Evolutionary conservation across 345 rosid species (phyloP).

Genomic region (Garcia nutans): DNA sequence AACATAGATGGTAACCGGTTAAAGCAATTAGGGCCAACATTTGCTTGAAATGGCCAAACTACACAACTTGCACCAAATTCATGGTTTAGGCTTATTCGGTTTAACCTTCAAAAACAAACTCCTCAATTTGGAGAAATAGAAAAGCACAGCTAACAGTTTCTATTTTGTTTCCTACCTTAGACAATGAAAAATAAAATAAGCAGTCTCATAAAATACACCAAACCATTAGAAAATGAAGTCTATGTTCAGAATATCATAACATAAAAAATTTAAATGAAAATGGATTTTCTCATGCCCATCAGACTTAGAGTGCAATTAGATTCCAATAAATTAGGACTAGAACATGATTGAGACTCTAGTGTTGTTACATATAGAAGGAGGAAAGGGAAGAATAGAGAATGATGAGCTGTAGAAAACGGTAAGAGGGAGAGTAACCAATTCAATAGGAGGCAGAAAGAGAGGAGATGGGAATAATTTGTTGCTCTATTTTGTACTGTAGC

Average conservation of each 20-base stretch:
- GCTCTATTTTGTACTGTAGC: too few relatives aligned
- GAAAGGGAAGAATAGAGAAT: too few relatives aligned
- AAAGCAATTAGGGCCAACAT: not conserved
- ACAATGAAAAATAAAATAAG: not conserved
- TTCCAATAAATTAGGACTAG: too few relatives aligned
- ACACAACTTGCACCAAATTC: not conserved
- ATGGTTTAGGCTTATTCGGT: not conserved
- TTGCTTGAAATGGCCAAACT: not conserved
- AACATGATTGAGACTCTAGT: too few relatives aligned
- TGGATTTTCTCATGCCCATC: conserved; percentile 1
- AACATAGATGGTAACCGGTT: not conserved
- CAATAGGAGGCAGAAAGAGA: too few relatives aligned
- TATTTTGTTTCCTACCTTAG: not conserved
- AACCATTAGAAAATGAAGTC: not conserved
- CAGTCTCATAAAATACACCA: not conserved
- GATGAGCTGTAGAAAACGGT: too few relatives aligned
- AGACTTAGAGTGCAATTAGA: too few relatives aligned
- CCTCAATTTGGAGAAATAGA: not conserved
- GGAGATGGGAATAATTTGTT: too few relatives aligned
- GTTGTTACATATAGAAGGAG: too few relatives aligned
- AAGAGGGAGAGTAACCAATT: too few relatives aligned
- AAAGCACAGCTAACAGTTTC: not conserved
- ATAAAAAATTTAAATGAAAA: not conserved
- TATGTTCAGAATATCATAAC: not conserved
- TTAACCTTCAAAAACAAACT: not conserved